Conservation (phyloP, 2,329 filamentous ascomycete genomes). For the Fusarium neocosmosporiellum region DNA sequence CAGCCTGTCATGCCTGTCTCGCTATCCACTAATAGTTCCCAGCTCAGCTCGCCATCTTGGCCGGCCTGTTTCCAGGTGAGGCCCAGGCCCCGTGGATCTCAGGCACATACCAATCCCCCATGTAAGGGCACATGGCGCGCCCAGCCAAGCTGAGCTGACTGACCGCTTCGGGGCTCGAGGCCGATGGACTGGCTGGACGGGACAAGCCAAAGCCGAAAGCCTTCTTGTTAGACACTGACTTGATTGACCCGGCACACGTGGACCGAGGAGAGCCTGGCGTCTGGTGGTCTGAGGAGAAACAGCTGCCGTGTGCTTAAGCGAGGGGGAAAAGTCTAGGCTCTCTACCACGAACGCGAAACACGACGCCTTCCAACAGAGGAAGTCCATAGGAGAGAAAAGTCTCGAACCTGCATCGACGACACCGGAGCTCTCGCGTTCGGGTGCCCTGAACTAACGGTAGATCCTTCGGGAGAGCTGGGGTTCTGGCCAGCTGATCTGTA, state of each 20-base stretch:
- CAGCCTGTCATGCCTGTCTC: neutral
- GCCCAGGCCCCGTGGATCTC: slow-evolving; percentile 23
- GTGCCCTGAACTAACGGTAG: slow-evolving; percentile 29
- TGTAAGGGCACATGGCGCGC: slow-evolving; percentile 39
- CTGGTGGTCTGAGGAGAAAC: slow-evolving; percentile 20
- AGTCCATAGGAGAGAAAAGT: neutral
- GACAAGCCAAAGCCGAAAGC: slow-evolving; percentile 4
- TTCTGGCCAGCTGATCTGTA: slow-evolving; percentile 34
- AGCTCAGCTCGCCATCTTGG: slow-evolving; percentile 22
- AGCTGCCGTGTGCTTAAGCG: slow-evolving; percentile 17
- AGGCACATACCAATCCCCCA: slow-evolving; percentile 34
- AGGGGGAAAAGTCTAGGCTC: slow-evolving; percentile 2
- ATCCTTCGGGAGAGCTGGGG: slow-evolving; percentile 23
- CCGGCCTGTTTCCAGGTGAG: slow-evolving; percentile 14
- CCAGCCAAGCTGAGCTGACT: slow-evolving; percentile 36
- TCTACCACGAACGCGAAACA: slow-evolving; percentile 4
- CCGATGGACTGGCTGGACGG: slow-evolving; percentile 19
- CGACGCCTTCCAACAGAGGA: slow-evolving; percentile 2
- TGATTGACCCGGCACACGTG: slow-evolving; percentile 4
- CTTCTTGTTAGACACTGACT: slow-evolving; percentile 5
- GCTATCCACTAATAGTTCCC: slow-evolving; percentile 20
- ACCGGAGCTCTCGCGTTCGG: slow-evolving; percentile 14
- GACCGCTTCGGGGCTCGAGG: slow-evolving; percentile 31
- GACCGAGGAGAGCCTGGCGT: neutral
- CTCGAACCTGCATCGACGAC: neutral